Evolutionary conservation across 306 rosid genomes (phyloP).

Genomic region (Sphenostylis stenocarpa): DNA sequence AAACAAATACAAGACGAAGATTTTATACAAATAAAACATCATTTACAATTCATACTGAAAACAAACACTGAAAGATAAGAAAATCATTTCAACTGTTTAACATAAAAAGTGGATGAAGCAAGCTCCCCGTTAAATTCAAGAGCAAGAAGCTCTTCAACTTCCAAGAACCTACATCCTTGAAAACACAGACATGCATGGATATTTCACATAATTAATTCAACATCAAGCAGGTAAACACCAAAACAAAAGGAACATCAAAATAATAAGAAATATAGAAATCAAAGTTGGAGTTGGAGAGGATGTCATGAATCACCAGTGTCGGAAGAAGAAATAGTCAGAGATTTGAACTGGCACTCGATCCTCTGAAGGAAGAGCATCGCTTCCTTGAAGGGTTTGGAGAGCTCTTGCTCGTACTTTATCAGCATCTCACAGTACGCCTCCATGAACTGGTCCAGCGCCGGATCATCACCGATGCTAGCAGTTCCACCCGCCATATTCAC

Average conservation of each 20-base stretch:
- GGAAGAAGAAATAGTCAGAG: constrained; percentile 62
- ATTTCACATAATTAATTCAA: not conserved
- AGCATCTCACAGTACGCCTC: constrained; percentile 97
- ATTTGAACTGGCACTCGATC: constrained; percentile 71
- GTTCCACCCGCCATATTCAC: constrained; percentile 20
- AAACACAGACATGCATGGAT: constrained; percentile 33
- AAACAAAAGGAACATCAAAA: not conserved
- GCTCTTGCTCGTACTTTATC: constrained; percentile 76
- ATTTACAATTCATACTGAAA: not conserved
- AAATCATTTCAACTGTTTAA: not conserved
- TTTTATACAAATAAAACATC: not conserved
- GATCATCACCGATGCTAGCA: constrained; percentile 47
- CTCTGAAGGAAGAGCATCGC: constrained; percentile 78
- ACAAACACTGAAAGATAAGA: not conserved
- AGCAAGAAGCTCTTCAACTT: not conserved
- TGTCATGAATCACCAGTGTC: constrained; percentile 46
- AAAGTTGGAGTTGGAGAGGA: not conserved
- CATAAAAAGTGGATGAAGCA: not conserved
- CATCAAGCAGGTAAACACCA: not conserved
- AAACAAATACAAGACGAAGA: not conserved
- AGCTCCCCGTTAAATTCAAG: not conserved
- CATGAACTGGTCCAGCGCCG: constrained; percentile 88
- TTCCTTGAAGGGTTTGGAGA: constrained; percentile 84
- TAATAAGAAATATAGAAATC: not conserved
- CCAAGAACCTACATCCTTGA: not conserved